These are phyloP conservation scores for Malassezia nana DNA, from an alignment of 1,284 basidiomycete genomes.

Conservation along the genomic window DNA sequence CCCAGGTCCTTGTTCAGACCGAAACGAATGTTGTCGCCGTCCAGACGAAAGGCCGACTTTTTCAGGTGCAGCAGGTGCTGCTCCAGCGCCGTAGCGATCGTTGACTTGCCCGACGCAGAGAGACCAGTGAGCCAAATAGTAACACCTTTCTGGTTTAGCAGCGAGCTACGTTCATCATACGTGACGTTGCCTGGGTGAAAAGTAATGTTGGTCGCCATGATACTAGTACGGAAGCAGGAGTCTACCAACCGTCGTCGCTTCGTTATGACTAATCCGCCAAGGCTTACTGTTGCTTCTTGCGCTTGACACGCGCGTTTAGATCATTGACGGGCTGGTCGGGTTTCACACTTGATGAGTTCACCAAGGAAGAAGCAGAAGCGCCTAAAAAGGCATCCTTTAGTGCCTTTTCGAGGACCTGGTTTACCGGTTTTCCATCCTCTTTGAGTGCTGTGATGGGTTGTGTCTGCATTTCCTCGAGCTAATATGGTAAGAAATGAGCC, in stretches of 20 bases:
- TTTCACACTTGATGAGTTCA: background rate
- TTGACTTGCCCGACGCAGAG: conserved; percentile 59
- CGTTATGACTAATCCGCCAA: conserved; percentile 8
- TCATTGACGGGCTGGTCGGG: conserved; percentile 13
- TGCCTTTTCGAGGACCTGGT: conserved; percentile 37
- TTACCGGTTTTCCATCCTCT: conserved; percentile 25
- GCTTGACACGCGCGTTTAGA: conserved; percentile 13
- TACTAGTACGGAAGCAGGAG: conserved; percentile 1
- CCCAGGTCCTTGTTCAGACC: conserved; percentile 97
- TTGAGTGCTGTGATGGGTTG: conserved; percentile 23
- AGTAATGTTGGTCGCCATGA: conserved; percentile 75
- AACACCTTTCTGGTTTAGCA: conserved; percentile 29
- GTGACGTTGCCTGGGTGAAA: conserved; percentile 59
- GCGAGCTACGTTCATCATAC: conserved; percentile 36
- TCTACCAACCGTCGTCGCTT: no score
- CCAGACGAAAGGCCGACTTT: conserved; percentile 80
- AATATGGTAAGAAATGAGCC: background rate
- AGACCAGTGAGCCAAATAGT: conserved; percentile 38
- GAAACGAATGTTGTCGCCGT: conserved; percentile 94
- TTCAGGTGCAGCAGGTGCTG: conserved; percentile 81
- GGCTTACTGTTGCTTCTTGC: conserved; percentile 12
- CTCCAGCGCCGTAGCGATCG: conserved; percentile 91
- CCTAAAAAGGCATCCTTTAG: conserved; percentile 43
- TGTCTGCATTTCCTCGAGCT: conserved; percentile 34
- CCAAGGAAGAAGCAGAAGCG: conserved; percentile 14